Evolutionary conservation across 2,329 filamentous ascomycete genomes (phyloP), one percentile per base, ranked within the genome.

Genomic region (Leptoxyphium fumago): DNA sequence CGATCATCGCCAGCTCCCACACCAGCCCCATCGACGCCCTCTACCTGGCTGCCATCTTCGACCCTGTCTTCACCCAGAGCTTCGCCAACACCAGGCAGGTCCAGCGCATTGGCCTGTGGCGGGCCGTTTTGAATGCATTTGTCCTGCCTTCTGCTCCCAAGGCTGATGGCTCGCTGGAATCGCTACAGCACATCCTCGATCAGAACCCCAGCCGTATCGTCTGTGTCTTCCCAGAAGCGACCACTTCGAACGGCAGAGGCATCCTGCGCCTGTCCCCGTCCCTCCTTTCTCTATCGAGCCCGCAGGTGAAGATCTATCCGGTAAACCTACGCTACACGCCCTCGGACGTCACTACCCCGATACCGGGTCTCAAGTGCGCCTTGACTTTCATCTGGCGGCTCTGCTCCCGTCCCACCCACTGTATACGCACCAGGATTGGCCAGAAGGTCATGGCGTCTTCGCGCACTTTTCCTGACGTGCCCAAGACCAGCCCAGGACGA

Each of bases 1-100:
- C 81, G 45, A 72, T 98, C 53, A 91, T 98, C 55, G 88, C 86
- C 41, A 82, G 84, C 42, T 91, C 86, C 48, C 91, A 88, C 61
- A 95, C 88, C 29, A 93, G 84, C 9, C 91, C 91, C 8, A 77
- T 98, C 60, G 91, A 98, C 62, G 82, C 87, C 13, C 69, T 98
- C 45, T 98, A 96, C 64, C 78, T 98, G 18, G 86, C 91, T 47
- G 88, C 87, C 50, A 86, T 96, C 57, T 98, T 96, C 69, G 86
- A 95, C 61, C 91, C 91, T 2, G 74, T 98, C 61, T 96, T 98
- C 66, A 93, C 87, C 10, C 70, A 84, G 39, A 85, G 82, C 0
- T 95, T 86, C 62, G 86, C 88, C 0, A 69, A 72, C 47, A 82
- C 78, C 2, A 74, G 77, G 40, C 75, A 79, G 46, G 82, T 98